A percentile compares a stretch with the other conserved stretches of the same genome.
These are phyloP conservation scores for Xylaria sp. DNA, from an alignment of 2,329 filamentous ascomycete species.

Conservation along the genomic window DNA sequence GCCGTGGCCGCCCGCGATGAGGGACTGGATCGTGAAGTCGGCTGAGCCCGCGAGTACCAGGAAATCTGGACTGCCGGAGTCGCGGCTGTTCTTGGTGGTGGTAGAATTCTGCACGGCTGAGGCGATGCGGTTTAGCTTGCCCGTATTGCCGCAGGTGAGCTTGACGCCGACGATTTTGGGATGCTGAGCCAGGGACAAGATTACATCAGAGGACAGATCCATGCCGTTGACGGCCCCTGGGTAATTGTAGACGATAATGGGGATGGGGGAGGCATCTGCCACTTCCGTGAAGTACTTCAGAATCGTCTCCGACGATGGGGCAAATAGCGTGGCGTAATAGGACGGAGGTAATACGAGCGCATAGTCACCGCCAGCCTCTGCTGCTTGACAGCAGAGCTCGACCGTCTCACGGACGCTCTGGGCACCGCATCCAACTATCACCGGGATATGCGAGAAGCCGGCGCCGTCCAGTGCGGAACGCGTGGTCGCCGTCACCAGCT, in stretches of 20 bases:
- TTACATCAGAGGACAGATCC: constrained; percentile 71
- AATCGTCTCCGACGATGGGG: constrained; percentile 68
- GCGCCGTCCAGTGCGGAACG: constrained; percentile 74
- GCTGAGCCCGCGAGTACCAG: constrained; percentile 78
- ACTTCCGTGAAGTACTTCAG: constrained; percentile 74
- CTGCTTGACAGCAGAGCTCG: constrained; percentile 74
- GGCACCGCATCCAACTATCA: constrained; percentile 80
- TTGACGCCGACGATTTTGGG: constrained; percentile 76
- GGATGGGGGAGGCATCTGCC: constrained; percentile 71
- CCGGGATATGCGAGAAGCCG: constrained; percentile 72
- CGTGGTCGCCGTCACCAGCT: constrained; percentile 74
- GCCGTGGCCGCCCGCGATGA: constrained; percentile 75
- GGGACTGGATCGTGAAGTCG: constrained; percentile 76
- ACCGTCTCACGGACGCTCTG: constrained; percentile 80
- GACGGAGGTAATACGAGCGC: constrained; percentile 80
- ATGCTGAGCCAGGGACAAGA: constrained; percentile 69
- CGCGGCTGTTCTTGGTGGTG: not conserved
- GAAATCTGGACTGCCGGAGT: constrained; percentile 59
- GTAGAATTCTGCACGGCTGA: constrained; percentile 63
- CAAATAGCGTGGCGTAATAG: constrained; percentile 78
- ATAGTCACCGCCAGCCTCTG: constrained; percentile 76
- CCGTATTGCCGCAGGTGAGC: constrained; percentile 76
- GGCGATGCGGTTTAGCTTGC: constrained; percentile 72
- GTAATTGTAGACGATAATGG: constrained; percentile 76
- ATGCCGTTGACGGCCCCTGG: constrained; percentile 72